Conservation (phyloP, 108 stramenopile genomes). For the Licmophora abbreviata region DNA sequence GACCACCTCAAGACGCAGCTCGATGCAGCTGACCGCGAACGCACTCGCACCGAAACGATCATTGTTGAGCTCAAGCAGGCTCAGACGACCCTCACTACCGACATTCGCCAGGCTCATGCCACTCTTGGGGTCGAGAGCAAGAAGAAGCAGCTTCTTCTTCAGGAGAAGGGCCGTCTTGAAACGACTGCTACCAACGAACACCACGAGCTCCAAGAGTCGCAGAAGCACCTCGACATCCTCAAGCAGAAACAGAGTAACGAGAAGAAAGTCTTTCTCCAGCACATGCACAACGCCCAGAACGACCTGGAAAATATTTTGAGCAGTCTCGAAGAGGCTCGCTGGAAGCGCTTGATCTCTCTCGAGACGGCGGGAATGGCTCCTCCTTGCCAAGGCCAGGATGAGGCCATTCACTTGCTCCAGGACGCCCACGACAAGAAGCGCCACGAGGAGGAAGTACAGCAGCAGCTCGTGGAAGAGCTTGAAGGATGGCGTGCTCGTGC, state of each 20-base stretch:
- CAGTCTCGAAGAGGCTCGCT: background rate
- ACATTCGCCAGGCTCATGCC: background rate
- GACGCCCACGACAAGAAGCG: too few relatives aligned
- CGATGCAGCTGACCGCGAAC: background rate
- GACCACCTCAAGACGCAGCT: background rate
- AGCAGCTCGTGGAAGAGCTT: too few relatives aligned
- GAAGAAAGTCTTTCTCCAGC: background rate
- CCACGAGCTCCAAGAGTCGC: background rate
- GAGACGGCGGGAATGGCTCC: too few relatives aligned
- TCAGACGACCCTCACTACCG: background rate
- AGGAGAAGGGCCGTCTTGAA: background rate
- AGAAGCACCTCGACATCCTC: background rate
- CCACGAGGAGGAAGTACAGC: too few relatives aligned
- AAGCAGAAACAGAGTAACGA: background rate
- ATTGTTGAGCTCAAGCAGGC: background rate
- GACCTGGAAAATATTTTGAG: background rate
- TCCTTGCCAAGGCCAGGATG: too few relatives aligned
- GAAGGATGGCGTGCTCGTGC: too few relatives aligned
- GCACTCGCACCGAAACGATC: background rate
- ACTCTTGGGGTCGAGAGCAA: background rate
- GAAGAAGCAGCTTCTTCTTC: background rate
- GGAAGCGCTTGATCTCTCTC: background rate
- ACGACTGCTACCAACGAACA: background rate
- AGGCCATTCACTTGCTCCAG: too few relatives aligned
- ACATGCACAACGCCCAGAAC: background rate